Conservation (phyloP, 2,329 filamentous ascomycete genomes). For the Venturia aucupariae region DNA sequence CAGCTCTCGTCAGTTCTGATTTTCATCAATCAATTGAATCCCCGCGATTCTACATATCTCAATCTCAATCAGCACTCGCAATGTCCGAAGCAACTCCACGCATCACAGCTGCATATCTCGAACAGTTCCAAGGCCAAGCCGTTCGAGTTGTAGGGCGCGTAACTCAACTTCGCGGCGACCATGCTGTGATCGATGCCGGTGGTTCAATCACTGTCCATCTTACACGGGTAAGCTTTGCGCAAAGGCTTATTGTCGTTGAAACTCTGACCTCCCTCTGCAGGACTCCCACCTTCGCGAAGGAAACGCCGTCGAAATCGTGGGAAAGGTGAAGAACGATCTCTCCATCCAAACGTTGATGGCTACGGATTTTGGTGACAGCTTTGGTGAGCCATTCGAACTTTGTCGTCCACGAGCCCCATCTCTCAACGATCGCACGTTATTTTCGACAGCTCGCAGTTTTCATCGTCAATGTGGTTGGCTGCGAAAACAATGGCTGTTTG, state of each 20-base stretch:
- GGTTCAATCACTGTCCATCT: slow-evolving; percentile 67
- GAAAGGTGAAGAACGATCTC: slow-evolving; percentile 67
- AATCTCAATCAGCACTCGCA: background rate
- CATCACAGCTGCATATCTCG: slow-evolving; percentile 70
- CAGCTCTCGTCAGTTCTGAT: no score
- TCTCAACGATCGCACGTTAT: no score
- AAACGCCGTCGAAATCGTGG: slow-evolving; percentile 67
- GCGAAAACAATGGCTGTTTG: background rate
- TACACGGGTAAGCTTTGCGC: slow-evolving; percentile 54
- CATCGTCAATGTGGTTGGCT: background rate
- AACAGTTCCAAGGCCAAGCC: slow-evolving; percentile 59
- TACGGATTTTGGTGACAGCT: slow-evolving; percentile 56
- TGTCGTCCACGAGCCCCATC: background rate
- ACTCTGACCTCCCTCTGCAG: slow-evolving; percentile 31
- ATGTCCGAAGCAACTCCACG: slow-evolving; percentile 52
- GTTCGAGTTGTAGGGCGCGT: slow-evolving; percentile 85
- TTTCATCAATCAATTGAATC: background rate
- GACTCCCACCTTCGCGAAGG: slow-evolving; percentile 61
- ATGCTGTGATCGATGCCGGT: slow-evolving; percentile 68
- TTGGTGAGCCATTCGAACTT: slow-evolving; percentile 47
- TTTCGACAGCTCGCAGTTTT: background rate
- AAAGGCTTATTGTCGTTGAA: slow-evolving; percentile 18
- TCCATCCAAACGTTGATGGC: slow-evolving; percentile 61
- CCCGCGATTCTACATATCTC: background rate
- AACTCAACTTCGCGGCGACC: slow-evolving; percentile 68